A percentile compares a stretch with the other conserved stretches of the same genome.
phyloP scores from a whole-genome alignment of 1,284 basidiomycete genomes.

The Dichomitus squalens region DNA sequence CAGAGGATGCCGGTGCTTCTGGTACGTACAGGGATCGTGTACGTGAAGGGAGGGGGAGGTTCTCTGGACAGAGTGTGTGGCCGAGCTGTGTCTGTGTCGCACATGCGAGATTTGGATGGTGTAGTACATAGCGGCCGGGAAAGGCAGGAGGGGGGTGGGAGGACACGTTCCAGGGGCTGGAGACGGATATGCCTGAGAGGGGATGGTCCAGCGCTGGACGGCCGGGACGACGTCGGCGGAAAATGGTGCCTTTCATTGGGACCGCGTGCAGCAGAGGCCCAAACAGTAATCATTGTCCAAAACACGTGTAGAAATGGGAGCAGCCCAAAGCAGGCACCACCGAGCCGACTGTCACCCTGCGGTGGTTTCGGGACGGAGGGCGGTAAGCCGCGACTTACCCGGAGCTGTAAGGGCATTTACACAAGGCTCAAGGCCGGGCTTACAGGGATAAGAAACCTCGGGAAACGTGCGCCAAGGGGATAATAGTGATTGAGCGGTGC shows the following conservation, averaged over 20 bases:
- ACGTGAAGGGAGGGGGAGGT: constrained; percentile 11
- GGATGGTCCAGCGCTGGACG: constrained; percentile 21
- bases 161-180: constrained; percentile 3
- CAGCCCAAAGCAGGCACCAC: constrained; percentile 9
- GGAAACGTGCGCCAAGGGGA: not conserved
- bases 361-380: constrained; percentile 4
- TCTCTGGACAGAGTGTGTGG: constrained; percentile 5
- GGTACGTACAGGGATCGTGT: constrained; percentile 17
- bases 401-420: not conserved
- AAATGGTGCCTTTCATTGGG: constrained; percentile 31
- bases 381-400: not conserved
- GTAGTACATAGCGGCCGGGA: not conserved
- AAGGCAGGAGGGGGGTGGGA: constrained; percentile 7
- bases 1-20: constrained; percentile 17
- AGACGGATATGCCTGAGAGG: constrained; percentile 15
- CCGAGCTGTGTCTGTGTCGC: constrained; percentile 2
- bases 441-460: not conserved
- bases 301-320: constrained; percentile 28
- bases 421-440: not conserved
- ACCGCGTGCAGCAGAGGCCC: constrained; percentile 29
- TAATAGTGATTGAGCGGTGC: not conserved
- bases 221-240: constrained; percentile 38
- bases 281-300: constrained; percentile 22
- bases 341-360: constrained; percentile 11
- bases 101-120: not conserved